Conservation (phyloP, 2,329 filamentous ascomycete genomes). For the Clonostachys sp. region DNA sequence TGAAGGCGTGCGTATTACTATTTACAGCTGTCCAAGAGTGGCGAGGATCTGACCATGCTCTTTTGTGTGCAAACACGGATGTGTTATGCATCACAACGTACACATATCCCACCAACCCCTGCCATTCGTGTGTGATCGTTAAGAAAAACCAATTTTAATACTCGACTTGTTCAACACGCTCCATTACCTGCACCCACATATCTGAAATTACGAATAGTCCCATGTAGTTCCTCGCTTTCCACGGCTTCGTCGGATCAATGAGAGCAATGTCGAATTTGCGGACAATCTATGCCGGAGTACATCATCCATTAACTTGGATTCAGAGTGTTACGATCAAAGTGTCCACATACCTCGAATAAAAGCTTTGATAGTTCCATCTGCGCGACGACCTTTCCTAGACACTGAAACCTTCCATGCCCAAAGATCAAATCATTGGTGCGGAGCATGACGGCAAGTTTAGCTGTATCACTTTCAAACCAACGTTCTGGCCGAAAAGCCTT, state of each 20-base stretch:
- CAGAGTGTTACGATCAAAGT: background rate
- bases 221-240: conserved; percentile 7
- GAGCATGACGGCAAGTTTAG: conserved; percentile 24
- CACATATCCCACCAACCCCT: no score
- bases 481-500: conserved; percentile 40
- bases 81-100: no score
- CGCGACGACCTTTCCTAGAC: conserved; percentile 38
- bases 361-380: conserved; percentile 37
- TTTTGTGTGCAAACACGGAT: no score
- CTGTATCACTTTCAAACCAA: conserved; percentile 34
- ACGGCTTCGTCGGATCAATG: conserved; percentile 5
- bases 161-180: background rate
- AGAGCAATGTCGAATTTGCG: conserved; percentile 9
- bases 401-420: conserved; percentile 33
- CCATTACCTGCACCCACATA: conserved; percentile 8
- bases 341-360: conserved; percentile 30
- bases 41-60: no score
- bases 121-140: no score
- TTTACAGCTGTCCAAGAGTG: no score
- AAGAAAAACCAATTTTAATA: no score
- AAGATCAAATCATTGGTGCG: conserved; percentile 36
- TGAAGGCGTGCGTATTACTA: no score
- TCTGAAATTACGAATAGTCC: conserved; percentile 11
- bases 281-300: conserved; percentile 3
- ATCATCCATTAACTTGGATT: background rate